Evolutionary conservation across 1,139 yeast genomes (phyloP), one percentile per base, ranked within the genome.

Genomic region (Meyerozyma sp.): DNA sequence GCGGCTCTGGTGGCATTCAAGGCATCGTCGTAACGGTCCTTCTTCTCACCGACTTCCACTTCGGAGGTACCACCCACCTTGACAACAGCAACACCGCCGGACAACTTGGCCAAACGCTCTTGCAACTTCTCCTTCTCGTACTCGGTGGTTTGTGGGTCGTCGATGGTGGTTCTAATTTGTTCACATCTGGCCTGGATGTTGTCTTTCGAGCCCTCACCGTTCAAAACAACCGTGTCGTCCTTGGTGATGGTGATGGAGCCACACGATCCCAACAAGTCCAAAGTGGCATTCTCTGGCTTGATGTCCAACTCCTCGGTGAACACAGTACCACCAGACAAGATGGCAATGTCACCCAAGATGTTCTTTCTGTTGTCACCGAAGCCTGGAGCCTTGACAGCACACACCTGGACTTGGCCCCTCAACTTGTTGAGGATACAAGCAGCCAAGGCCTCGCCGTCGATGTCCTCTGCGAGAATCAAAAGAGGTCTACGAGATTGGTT

Each of bases 1-100:
- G 99, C 99, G 56, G 99, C 98, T 75, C 98, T 90, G 46, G 98
- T 94, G 48, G 99, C 98, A 67, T 94, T 93, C 64, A 93, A 81
- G 41, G 99, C 98, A 75, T 93, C 99, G 60, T 94, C 98, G 65
- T 91, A 94, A 75, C 99, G 90, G 69, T 93, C 99, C 78, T 93
- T 93, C 96, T 93, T 94, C 78, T 93, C 99, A 64, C 98, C 95
- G 56, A 93, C 99, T 76, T 93, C 99, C 56, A 93, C 90, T 74
- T 93, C 99, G 23, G 96, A 89, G 43, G 98, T 71, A 57, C 99
- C 99, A 67, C 99, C 99, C 50, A 93, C 98, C 78, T 86, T 88
- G 61, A 93, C 79, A 55, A 94, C 98, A 52, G 99, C 99, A 65
- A 93, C 98, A 81, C 98, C 98, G 48, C 99, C 99, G 43, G 96